These are phyloP conservation scores for Solanum hybrid DNA, from an alignment of 305 asterid genomes.

Conservation along the genomic window DNA sequence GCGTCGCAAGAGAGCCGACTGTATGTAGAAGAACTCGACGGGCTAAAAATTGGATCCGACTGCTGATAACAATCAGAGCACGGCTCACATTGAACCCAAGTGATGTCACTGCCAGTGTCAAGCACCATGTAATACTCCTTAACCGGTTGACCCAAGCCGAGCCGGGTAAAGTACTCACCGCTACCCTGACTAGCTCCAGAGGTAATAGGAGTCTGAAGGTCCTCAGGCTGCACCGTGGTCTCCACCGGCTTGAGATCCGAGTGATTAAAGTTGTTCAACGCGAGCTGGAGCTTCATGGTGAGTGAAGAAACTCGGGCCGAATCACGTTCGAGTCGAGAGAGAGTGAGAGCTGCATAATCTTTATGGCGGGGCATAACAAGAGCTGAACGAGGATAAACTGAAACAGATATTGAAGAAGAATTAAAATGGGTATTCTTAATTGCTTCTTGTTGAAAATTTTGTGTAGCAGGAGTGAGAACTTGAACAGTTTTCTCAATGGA, in stretches of 20 bases:
- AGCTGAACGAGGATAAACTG: slow-evolving; percentile 41
- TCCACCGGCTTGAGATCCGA: slow-evolving; percentile 14
- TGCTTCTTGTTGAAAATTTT: neutral
- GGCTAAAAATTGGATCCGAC: slow-evolving; percentile 45
- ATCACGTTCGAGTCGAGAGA: slow-evolving; percentile 46
- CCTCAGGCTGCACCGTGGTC: slow-evolving; percentile 18
- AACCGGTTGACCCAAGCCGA: slow-evolving; percentile 66
- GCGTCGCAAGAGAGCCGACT: slow-evolving; percentile 33
- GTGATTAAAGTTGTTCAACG: slow-evolving; percentile 2
- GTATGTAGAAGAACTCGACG: slow-evolving; percentile 37
- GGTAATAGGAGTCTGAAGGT: slow-evolving; percentile 30
- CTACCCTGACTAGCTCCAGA: slow-evolving; percentile 59
- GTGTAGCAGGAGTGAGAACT: slow-evolving; percentile 10
- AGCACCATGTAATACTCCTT: slow-evolving; percentile 31
- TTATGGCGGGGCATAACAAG: neutral
- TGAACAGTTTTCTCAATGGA: slow-evolving; percentile 28
- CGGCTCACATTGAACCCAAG: slow-evolving; percentile 70
- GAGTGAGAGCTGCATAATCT: slow-evolving; percentile 33
- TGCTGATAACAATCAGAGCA: slow-evolving; percentile 54
- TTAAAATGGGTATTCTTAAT: neutral
- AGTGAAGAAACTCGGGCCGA: slow-evolving; percentile 32
- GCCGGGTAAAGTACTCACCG: slow-evolving; percentile 58
- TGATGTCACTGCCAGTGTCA: slow-evolving; percentile 63
- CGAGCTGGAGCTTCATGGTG: slow-evolving; percentile 14
- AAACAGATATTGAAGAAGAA: slow-evolving; percentile 16